phyloP scores from a whole-genome alignment of 176 grass and related monocot species.

The Leersia perrieri region DNA sequence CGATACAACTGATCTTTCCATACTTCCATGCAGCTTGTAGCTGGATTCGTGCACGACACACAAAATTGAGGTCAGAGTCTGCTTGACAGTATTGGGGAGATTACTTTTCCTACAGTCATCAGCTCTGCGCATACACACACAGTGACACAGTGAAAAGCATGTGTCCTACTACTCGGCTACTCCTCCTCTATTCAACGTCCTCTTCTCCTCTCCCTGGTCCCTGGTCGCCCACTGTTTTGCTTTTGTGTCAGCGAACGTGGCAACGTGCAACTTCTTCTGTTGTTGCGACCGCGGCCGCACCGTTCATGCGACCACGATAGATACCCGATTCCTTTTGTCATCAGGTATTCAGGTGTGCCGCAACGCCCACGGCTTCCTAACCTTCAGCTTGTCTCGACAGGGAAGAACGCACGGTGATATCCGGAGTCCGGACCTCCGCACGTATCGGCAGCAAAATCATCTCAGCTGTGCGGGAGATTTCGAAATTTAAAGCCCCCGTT shows the following conservation, averaged over 20 bases:
- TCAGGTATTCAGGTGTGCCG: too few species aligned
- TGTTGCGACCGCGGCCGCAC: too few species aligned
- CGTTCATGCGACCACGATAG: too few species aligned
- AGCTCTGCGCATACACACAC: not conserved
- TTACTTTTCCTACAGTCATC: not conserved
- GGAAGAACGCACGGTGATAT: not conserved
- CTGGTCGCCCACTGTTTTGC: not conserved
- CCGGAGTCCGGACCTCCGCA: not conserved
- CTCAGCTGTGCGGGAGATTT: not conserved
- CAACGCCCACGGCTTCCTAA: not conserved
- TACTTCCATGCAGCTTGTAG: not conserved
- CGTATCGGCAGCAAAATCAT: not conserved
- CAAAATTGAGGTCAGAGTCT: not conserved
- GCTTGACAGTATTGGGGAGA: not conserved
- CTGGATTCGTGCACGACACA: slow-evolving; percentile 20
- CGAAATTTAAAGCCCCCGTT: not conserved
- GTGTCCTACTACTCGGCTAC: too few species aligned
- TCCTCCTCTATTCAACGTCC: not conserved
- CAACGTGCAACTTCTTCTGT: not conserved
- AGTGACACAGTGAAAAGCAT: not conserved
- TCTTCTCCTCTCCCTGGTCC: too few species aligned
- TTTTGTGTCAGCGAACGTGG: not conserved
- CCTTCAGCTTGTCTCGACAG: not conserved
- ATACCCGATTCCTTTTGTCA: too few species aligned
- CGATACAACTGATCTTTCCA: not conserved